Evolutionary conservation across 1,284 basidiomycete genomes (phyloP).

Genomic region (Polyporus tsugae): DNA sequence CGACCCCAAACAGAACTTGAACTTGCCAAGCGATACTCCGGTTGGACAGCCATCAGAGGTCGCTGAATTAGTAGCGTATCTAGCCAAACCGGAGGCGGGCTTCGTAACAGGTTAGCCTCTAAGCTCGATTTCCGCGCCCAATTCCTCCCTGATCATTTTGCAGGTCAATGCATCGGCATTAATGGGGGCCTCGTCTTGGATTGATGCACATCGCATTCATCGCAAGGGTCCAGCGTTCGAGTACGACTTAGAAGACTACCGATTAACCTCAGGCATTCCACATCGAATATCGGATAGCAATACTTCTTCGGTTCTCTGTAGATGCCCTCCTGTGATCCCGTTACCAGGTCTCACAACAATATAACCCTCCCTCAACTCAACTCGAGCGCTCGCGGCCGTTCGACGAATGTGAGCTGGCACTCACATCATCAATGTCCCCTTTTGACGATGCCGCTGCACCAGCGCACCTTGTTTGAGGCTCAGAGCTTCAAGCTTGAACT

Average conservation of each 20-base stretch:
- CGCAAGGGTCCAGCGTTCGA: neutral
- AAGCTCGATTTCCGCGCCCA: neutral
- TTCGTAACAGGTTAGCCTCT: neutral
- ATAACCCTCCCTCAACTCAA: neutral
- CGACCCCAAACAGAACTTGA: neutral
- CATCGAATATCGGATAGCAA: neutral
- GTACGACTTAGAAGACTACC: neutral
- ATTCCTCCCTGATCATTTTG: neutral
- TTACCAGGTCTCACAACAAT: neutral
- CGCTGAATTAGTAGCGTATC: slow-evolving; percentile 2
- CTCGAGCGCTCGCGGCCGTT: neutral
- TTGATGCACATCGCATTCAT: neutral
- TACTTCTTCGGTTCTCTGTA: neutral
- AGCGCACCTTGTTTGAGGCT: neutral
- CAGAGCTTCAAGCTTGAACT: neutral
- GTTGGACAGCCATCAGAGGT: slow-evolving; percentile 4
- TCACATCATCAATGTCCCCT: neutral
- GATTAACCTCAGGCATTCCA: too few relatives aligned
- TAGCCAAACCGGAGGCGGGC: neutral
- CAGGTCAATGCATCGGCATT: slow-evolving; percentile 8
- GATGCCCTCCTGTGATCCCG: neutral
- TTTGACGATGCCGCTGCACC: neutral
- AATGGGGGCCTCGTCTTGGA: neutral
- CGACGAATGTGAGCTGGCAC: neutral
- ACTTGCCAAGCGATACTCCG: neutral